Base-by-base conservation (phyloP, 2,329 filamentous ascomycete species). In the Penicillium sp. region DNA sequence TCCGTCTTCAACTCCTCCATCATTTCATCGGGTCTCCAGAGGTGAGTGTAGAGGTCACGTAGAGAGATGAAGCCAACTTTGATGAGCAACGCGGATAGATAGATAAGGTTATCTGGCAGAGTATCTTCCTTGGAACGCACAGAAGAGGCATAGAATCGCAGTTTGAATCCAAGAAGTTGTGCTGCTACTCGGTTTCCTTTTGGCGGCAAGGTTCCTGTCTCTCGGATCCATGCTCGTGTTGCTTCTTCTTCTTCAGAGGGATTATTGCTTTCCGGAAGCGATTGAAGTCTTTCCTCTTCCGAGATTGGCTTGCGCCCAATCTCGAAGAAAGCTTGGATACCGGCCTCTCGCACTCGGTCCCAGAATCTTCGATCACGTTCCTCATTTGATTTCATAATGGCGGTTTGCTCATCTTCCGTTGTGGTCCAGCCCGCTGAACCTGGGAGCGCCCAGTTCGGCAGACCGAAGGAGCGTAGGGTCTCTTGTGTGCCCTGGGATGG, bases 51-150 rank as follows among this genome's bases (percentile, higher is more conserved):
- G 1, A 99, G 77, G 66, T 99, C 94, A 46, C 85, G 82, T 6
- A 99, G 77, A 1, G 94, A 96, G 53, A 99, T 90, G 70, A 99
- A 99, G 1, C 94, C 95, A 59, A 96, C 89, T 74, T 99, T 99
- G 74, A 99, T 92, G 27, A 99, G 82, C 30, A 97, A 81, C 1
- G 94, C 92, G 0, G 92, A 88, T 16, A 99, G 81, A 61, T 94
- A 95, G 27, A 97, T 90, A 3, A 99, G 79, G 62, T 99, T 99
- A 35, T 94, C 89, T 0, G 94, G 94, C 2, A 97, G 79, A 2
- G 86, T 80, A 64, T 97, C 94, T 1, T 81, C 77, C 48, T 85
- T 81, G 53, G 89, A 84, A 50, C 92, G 84, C 31, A 88, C 85
- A 25, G 86, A 79, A 0, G 90, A 95, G 36, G 90, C 88, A 67